Evolutionary conservation across 2,329 filamentous ascomycete species (phyloP).

Genomic region (Penicillium paneum): DNA sequence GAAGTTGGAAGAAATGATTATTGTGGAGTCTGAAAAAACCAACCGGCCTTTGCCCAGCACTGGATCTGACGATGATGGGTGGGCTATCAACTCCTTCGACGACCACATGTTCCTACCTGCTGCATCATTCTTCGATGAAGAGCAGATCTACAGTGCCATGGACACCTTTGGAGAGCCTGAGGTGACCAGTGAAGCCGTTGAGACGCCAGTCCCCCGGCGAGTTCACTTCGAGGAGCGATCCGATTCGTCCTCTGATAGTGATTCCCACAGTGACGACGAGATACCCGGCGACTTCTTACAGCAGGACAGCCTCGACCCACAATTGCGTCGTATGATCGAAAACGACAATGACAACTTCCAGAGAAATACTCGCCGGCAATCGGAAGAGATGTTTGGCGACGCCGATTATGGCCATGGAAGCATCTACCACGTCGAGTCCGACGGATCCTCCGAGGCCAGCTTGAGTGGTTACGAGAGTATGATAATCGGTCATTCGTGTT

Average conservation of each 20-base stretch:
- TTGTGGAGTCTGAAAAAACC: constrained; percentile 51
- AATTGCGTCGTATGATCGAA: constrained; percentile 71
- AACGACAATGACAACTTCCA: constrained; percentile 50
- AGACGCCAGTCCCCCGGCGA: constrained; percentile 54
- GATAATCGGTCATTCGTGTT: constrained; percentile 32
- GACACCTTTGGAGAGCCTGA: constrained; percentile 40
- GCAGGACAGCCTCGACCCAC: constrained; percentile 68
- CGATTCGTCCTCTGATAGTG: constrained; percentile 62
- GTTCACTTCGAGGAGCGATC: constrained; percentile 68
- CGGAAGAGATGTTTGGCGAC: constrained; percentile 40
- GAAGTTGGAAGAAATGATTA: constrained; percentile 73
- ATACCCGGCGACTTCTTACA: constrained; percentile 77
- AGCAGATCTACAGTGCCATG: constrained; percentile 40
- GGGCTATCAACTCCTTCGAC: constrained; percentile 52
- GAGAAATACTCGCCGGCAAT: constrained; percentile 30
- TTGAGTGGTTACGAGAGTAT: constrained; percentile 59
- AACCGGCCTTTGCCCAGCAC: constrained; percentile 28
- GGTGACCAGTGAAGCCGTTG: constrained; percentile 36
- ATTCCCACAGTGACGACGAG: constrained; percentile 53
- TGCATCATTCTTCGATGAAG: constrained; percentile 44
- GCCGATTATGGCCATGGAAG: constrained; percentile 42
- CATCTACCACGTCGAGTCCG: constrained; percentile 46
- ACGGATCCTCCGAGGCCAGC: constrained; percentile 33
- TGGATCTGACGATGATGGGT: constrained; percentile 35
- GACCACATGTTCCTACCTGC: constrained; percentile 41